A percentile compares a stretch with the other conserved stretches of the same genome.
Conservation (phyloP, 2,329 filamentous ascomycete species). For the Cordyceps militaris region DNA sequence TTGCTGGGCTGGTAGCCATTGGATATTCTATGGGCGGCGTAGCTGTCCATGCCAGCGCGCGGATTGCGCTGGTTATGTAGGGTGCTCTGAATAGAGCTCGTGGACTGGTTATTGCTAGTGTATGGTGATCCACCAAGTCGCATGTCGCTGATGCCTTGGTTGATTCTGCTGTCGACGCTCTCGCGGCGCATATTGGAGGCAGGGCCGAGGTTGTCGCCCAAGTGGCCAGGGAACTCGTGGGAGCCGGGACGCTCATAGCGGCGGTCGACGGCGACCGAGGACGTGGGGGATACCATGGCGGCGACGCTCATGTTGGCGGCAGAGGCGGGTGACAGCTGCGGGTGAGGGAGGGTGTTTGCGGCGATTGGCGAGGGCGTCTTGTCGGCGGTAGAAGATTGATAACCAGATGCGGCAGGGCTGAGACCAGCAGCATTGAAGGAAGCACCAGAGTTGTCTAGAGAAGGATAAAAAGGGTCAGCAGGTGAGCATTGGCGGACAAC, state of each 20-base stretch:
- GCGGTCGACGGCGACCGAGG: slow-evolving; percentile 35
- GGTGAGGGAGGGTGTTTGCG: slow-evolving; percentile 43
- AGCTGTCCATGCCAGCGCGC: slow-evolving; percentile 42
- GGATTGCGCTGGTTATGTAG: slow-evolving; percentile 61
- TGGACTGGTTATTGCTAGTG: slow-evolving; percentile 69
- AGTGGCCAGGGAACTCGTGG: slow-evolving; percentile 27
- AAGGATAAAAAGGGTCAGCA: background rate
- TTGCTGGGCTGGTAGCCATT: slow-evolving; percentile 57
- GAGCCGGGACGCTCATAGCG: slow-evolving; percentile 37
- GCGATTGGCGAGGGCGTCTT: slow-evolving; percentile 57
- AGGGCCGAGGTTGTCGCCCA: slow-evolving; percentile 31
- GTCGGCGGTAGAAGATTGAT: slow-evolving; percentile 46
- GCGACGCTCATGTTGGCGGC: slow-evolving; percentile 59
- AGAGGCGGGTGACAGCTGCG: slow-evolving; percentile 48
- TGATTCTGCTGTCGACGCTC: slow-evolving; percentile 74
- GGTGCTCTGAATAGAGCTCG: slow-evolving; percentile 65
- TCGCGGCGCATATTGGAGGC: slow-evolving; percentile 56
- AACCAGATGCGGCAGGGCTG: slow-evolving; percentile 38
- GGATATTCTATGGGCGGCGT: slow-evolving; percentile 53
- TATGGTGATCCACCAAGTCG: slow-evolving; percentile 62
- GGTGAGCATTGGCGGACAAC: background rate
- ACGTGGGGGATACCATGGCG: slow-evolving; percentile 57
- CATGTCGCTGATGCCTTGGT: slow-evolving; percentile 63
- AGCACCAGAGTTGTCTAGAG: slow-evolving; percentile 32
- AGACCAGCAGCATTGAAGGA: slow-evolving; percentile 32